Evolutionary conservation across 208 protist genomes (phyloP).

Genomic region (Sergeia podlipaevii): DNA sequence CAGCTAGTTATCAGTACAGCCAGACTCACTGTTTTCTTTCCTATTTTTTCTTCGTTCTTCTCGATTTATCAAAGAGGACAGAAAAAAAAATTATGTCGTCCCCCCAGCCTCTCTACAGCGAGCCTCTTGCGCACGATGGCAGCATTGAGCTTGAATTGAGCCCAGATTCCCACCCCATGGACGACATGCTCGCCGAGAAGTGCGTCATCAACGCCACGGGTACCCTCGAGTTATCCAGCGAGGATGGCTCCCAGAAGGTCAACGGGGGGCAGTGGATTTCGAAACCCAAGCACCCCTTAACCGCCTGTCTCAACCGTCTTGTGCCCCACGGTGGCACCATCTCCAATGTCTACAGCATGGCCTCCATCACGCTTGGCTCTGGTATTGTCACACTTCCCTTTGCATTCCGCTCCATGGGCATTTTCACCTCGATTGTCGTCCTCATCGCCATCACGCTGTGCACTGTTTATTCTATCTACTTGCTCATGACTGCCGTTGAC

Average conservation of each 20-base stretch:
- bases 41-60: too few relatives aligned
- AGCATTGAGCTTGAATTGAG: not conserved
- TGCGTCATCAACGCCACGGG: not conserved
- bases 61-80: too few relatives aligned
- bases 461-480: constrained; percentile 80
- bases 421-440: constrained; percentile 40
- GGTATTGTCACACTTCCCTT: constrained; percentile 76
- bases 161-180: not conserved
- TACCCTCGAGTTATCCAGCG: not conserved
- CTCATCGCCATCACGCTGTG: constrained; percentile 52
- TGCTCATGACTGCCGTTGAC: constrained; percentile 69
- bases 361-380: constrained; percentile 67
- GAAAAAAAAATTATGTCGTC: too few relatives aligned
- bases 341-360: constrained; percentile 72
- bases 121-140: too few relatives aligned
- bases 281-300: constrained; percentile 28
- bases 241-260: constrained; percentile 5
- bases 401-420: constrained; percentile 59
- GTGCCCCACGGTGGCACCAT: constrained; percentile 70
- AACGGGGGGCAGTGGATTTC: constrained; percentile 11
- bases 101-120: too few relatives aligned
- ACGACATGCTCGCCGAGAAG: constrained; percentile 7
- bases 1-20: too few relatives aligned
- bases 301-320: constrained; percentile 29
- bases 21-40: too few relatives aligned